These are phyloP conservation scores for Ogataea angusta DNA, from an alignment of 805 yeast species.

Conservation along the genomic window DNA sequence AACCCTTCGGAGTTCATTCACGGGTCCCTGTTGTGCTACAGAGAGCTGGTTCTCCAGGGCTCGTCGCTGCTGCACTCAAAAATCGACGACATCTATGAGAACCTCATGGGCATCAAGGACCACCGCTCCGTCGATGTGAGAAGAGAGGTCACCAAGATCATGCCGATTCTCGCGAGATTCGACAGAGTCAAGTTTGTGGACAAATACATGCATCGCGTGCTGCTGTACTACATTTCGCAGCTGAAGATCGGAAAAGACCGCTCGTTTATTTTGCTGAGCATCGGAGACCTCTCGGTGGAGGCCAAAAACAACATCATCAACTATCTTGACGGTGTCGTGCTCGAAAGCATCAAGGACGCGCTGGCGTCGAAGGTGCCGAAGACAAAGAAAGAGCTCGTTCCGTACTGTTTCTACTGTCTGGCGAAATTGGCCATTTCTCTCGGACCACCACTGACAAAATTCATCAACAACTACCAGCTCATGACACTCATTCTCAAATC, in stretches of 20 bases:
- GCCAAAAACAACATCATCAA: conserved; percentile 84
- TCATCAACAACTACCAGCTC: conserved; percentile 70
- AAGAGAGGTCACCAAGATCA: conserved; percentile 76
- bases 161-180: conserved; percentile 80
- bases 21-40: conserved; percentile 77
- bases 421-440: conserved; percentile 84
- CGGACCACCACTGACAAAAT: conserved; percentile 90
- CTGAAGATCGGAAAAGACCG: conserved; percentile 71
- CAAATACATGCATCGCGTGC: conserved; percentile 73
- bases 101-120: conserved; percentile 69
- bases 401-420: conserved; percentile 84
- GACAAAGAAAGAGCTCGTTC: conserved; percentile 69
- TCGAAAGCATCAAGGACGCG: conserved; percentile 80
- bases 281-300: conserved; percentile 79
- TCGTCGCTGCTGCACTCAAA: conserved; percentile 70
- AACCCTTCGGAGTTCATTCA: conserved; percentile 69
- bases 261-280: conserved; percentile 69
- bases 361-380: conserved; percentile 58
- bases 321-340: conserved; percentile 83
- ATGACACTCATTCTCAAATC: conserved; percentile 77
- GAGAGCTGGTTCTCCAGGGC: conserved; percentile 70
- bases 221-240: conserved; percentile 73
- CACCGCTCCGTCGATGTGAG: conserved; percentile 73
- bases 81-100: conserved; percentile 74
- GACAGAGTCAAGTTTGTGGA: conserved; percentile 74